These are phyloP conservation scores for Xanthoconium purpureum DNA, from an alignment of 768 basidiomycete genomes.

Conservation along the genomic window DNA sequence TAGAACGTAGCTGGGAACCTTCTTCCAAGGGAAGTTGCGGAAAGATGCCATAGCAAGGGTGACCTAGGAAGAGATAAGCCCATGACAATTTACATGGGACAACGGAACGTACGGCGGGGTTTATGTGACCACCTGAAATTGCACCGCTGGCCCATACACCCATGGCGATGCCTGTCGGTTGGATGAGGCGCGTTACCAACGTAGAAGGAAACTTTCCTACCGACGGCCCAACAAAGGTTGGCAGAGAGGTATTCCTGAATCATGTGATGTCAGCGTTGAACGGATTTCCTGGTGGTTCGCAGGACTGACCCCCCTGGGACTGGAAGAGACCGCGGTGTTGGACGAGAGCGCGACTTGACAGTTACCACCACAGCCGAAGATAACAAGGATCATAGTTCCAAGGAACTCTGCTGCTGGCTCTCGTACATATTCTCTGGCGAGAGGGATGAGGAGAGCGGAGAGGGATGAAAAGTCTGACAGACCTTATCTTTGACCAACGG, in stretches of 20 bases:
- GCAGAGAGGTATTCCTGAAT: slow-evolving; percentile 23
- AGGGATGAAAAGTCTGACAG: neutral
- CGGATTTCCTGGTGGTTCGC: neutral
- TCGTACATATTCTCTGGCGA: slow-evolving; percentile 41
- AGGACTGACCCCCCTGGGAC: slow-evolving; percentile 53
- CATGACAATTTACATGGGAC: neutral
- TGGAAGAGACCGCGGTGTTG: slow-evolving; percentile 42
- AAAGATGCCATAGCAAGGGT: slow-evolving; percentile 67
- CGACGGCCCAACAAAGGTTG: slow-evolving; percentile 33
- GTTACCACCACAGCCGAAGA: slow-evolving; percentile 57
- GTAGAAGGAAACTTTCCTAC: slow-evolving; percentile 10
- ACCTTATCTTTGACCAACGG: slow-evolving; percentile 56
- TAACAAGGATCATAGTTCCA: slow-evolving; percentile 54
- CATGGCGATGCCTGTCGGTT: slow-evolving; percentile 46
- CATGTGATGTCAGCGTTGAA: neutral
- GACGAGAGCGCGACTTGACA: slow-evolving; percentile 55
- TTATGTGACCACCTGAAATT: slow-evolving; percentile 73
- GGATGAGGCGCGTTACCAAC: neutral
- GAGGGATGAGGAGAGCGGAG: slow-evolving; percentile 1
- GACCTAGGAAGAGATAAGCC: slow-evolving; percentile 41
- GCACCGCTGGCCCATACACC: slow-evolving; percentile 68
- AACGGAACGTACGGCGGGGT: slow-evolving; percentile 54
- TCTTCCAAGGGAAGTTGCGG: slow-evolving; percentile 76
- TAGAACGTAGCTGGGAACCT: slow-evolving; percentile 68
- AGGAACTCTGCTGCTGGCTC: slow-evolving; percentile 66